Conservation (phyloP, 1,139 yeast genomes). For the Wickerhamiella infanticola region DNA sequence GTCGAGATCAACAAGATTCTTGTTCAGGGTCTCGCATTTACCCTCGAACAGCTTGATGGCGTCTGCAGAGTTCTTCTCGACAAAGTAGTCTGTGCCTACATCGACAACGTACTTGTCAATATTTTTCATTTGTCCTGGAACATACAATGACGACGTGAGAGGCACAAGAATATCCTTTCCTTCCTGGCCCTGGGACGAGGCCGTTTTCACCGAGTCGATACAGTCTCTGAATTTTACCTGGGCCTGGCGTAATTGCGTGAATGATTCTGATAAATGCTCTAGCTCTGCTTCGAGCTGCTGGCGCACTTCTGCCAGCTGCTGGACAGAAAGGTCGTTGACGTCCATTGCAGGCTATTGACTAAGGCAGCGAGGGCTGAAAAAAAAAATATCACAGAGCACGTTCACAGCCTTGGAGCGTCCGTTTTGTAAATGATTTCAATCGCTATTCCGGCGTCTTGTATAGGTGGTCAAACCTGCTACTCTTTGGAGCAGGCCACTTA, state of each 20-base stretch:
- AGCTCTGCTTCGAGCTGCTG: constrained; percentile 75
- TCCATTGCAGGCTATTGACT: constrained; percentile 24
- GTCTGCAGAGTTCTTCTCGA: constrained; percentile 56
- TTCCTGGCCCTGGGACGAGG: constrained; percentile 33
- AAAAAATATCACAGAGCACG: neutral
- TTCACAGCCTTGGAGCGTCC: too few relatives aligned
- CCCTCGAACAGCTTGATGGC: constrained; percentile 59
- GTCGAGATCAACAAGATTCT: constrained; percentile 60
- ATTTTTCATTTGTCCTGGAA: constrained; percentile 56
- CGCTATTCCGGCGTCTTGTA: constrained; percentile 14
- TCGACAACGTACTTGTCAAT: constrained; percentile 70
- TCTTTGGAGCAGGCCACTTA: constrained; percentile 52
- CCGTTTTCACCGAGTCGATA: constrained; percentile 46
- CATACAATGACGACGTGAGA: constrained; percentile 71
- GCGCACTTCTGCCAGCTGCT: constrained; percentile 72
- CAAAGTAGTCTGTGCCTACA: constrained; percentile 91
- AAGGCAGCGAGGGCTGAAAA: neutral
- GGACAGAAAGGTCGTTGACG: constrained; percentile 55
- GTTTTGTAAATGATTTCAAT: constrained; percentile 11
- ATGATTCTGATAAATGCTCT: constrained; percentile 70
- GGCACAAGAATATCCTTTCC: constrained; percentile 59
- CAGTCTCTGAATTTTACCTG: constrained; percentile 74
- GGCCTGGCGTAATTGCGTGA: constrained; percentile 74
- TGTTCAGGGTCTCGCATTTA: constrained; percentile 56
- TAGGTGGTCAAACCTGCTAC: constrained; percentile 9